Conservation (phyloP, 352 stramenopile genomes). For the Nothophytophthora sp. region DNA sequence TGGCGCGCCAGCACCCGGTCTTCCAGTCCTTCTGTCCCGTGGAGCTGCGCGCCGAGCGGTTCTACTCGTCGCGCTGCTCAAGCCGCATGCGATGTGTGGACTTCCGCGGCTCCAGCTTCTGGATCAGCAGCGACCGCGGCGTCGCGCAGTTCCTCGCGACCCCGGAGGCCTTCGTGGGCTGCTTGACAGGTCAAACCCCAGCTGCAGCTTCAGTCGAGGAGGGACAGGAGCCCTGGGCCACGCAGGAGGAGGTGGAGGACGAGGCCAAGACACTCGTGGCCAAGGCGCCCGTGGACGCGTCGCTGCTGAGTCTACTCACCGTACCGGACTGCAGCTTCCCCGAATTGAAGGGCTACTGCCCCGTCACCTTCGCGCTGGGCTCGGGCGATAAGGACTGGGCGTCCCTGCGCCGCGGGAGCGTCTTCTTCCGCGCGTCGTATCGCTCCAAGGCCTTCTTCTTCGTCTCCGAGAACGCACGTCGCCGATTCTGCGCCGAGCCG, state of each 20-base stretch:
- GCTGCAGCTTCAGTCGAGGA: too few species aligned
- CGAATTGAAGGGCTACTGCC: conserved; percentile 75
- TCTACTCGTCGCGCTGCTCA: conserved; percentile 23
- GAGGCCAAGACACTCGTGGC: conserved; percentile 32
- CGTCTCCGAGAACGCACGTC: conserved; percentile 43
- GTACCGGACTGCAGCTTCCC: conserved; percentile 70
- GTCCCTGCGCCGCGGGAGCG: conserved; percentile 32
- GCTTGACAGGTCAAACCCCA: conserved; percentile 8
- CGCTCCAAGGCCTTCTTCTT: conserved; percentile 63
- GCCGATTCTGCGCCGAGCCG: conserved; percentile 50
- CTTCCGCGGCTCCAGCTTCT: conserved; percentile 36
- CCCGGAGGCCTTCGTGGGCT: conserved; percentile 36
- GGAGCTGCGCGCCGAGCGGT: conserved; percentile 40
- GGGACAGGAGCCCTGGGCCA: conserved; percentile 14
- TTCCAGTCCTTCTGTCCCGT: conserved; percentile 67
- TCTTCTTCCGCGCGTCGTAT: conserved; percentile 70
- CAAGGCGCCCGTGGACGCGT: conserved; percentile 52
- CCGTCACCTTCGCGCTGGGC: conserved; percentile 54
- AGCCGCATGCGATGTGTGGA: conserved; percentile 49
- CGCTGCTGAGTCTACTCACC: conserved; percentile 60
- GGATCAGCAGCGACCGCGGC: conserved; percentile 40
- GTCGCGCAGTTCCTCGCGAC: conserved; percentile 30
- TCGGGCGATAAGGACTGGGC: conserved; percentile 45
- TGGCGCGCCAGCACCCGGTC: conserved; percentile 26
- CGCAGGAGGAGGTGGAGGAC: conserved; percentile 24